These are phyloP conservation scores for Styphnolobium japonicum DNA, from an alignment of 306 rosid species.

Conservation along the genomic window DNA sequence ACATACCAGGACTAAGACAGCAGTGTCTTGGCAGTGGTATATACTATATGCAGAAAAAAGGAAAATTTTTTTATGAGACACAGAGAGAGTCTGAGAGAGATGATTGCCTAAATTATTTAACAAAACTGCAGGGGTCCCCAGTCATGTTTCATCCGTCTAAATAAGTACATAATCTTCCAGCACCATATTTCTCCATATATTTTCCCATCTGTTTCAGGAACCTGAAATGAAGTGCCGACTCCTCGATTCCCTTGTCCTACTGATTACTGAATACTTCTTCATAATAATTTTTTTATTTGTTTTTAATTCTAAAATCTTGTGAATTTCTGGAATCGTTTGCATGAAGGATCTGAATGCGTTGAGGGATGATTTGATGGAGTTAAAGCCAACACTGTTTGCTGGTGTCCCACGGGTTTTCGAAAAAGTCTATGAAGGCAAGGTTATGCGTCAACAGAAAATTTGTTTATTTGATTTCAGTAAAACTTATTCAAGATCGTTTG, in stretches of 20 bases:
- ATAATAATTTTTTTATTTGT: background rate
- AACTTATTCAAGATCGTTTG: slow-evolving; percentile 1
- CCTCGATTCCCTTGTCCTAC: background rate
- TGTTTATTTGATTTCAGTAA: background rate
- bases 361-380: slow-evolving; percentile 74
- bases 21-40: background rate
- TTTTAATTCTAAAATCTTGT: background rate
- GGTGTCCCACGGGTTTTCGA: slow-evolving; percentile 91
- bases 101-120: background rate
- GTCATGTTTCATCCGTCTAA: no score
- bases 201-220: background rate
- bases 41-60: background rate
- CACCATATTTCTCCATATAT: background rate
- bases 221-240: background rate
- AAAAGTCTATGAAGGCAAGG: slow-evolving; percentile 64
- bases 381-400: slow-evolving; percentile 81
- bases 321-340: slow-evolving; percentile 7
- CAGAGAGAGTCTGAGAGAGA: background rate
- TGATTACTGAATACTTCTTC: background rate
- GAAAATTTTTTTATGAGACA: background rate
- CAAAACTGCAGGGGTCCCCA: background rate
- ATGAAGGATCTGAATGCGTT: slow-evolving; percentile 74
- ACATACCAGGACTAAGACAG: background rate
- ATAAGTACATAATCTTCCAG: background rate
- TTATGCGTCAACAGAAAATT: background rate